Evolutionary conservation across 2,329 filamentous ascomycete species (phyloP).

Genomic region (Exophiala sp.): DNA sequence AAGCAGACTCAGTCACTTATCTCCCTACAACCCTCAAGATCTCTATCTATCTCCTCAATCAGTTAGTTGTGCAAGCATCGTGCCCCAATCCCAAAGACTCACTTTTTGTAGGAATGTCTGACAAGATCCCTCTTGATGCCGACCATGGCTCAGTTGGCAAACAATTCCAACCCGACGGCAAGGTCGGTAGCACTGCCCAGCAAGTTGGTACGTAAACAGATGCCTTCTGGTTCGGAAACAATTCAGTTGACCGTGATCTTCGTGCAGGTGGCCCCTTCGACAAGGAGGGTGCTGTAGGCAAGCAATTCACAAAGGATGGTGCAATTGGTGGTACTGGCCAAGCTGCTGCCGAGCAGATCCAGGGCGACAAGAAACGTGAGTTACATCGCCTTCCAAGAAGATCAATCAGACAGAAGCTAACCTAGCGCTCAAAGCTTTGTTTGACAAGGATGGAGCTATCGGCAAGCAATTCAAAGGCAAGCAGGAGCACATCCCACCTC

Average conservation of each 20-base stretch:
- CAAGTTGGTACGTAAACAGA: slow-evolving; percentile 5
- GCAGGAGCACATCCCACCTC: background rate
- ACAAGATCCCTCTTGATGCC: slow-evolving; percentile 23
- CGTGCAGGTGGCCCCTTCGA: slow-evolving; percentile 14
- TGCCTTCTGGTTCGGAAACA: slow-evolving; percentile 30
- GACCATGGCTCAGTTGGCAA: slow-evolving; percentile 23
- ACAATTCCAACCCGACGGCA: slow-evolving; percentile 19
- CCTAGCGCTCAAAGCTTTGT: slow-evolving; percentile 5
- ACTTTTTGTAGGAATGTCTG: slow-evolving; percentile 19
- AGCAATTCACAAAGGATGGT: slow-evolving; percentile 16
- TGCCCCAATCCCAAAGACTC: background rate
- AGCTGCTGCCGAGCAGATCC: slow-evolving; percentile 20
- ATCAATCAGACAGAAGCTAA: background rate
- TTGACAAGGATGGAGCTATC: slow-evolving; percentile 21
- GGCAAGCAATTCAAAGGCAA: slow-evolving; percentile 17
- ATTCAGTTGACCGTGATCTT: slow-evolving; percentile 33
- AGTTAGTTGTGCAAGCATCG: slow-evolving; percentile 7
- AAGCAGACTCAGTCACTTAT: slow-evolving; percentile 9
- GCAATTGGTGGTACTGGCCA: slow-evolving; percentile 15
- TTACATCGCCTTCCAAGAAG: background rate
- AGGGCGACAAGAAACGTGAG: slow-evolving; percentile 19
- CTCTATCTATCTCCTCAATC: slow-evolving; percentile 8
- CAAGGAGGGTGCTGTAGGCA: slow-evolving; percentile 15
- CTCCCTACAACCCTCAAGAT: slow-evolving; percentile 9
- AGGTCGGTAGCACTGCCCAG: slow-evolving; percentile 16